Evolutionary conservation across 495 filamentous ascomycete species (phyloP).

Genomic region (Saxispiralis lemnorum): DNA sequence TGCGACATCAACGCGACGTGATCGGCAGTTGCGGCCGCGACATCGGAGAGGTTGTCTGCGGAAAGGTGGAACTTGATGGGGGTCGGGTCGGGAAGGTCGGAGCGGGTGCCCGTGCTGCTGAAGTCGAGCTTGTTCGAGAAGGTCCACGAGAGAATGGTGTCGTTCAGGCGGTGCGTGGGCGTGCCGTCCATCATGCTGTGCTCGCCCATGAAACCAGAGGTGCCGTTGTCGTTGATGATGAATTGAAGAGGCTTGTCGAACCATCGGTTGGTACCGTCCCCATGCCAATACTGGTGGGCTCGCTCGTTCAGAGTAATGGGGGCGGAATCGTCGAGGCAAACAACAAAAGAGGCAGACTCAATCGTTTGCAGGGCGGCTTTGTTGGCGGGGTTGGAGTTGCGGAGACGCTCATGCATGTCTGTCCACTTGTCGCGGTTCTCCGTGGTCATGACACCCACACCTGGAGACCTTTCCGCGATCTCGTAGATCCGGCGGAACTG

Average conservation of each 20-base stretch:
- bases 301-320: conserved; percentile 93
- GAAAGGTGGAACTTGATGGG: conserved; percentile 61
- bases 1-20: conserved; percentile 62
- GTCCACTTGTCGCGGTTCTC: conserved; percentile 92
- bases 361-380: conserved; percentile 58
- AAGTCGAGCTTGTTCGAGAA: conserved; percentile 84
- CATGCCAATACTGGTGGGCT: conserved; percentile 93
- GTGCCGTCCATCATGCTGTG: conserved; percentile 99
- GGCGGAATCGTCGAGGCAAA: conserved; percentile 84
- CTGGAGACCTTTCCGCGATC: conserved; percentile 46
- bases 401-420: conserved; percentile 55
- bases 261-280: conserved; percentile 89
- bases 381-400: conserved; percentile 60
- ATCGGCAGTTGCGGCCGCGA: conserved; percentile 56
- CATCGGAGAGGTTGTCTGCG: conserved; percentile 49
- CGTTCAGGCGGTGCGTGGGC: conserved; percentile 87
- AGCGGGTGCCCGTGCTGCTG: conserved; percentile 54
- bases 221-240: conserved; percentile 95
- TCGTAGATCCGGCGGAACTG: conserved; percentile 79
- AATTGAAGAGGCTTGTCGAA: conserved; percentile 98
- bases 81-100: conserved; percentile 64
- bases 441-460: conserved; percentile 71
- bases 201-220: conserved; percentile 94
- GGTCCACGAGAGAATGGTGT: conserved; percentile 77
- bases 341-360: conserved; percentile 76